Base-by-base conservation (phyloP, 2,329 filamentous ascomycete genomes). In the Claviceps purpurea region DNA sequence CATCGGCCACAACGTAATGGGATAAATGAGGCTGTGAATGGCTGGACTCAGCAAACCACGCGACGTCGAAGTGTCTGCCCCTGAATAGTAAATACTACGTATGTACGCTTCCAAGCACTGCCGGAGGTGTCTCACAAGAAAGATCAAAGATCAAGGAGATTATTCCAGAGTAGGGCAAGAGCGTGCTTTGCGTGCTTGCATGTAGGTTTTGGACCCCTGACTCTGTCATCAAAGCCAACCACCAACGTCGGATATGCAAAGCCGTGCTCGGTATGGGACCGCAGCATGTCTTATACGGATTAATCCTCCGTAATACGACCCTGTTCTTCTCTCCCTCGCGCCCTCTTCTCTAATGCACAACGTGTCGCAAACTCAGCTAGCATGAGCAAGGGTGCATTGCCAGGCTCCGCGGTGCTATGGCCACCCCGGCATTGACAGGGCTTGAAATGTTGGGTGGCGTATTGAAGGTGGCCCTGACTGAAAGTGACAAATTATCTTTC, bases 351-450 rank as follows among this genome's bases (percentile, higher is more conserved):
- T 41, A 50, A 51, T 48, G 38, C 49, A 52, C 49, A 43, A 50
- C 40, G 50, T 50, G 37, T 52, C 37, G 37, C 48, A 43, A 37
- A 43, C 43, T 47, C 47, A 47, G 47, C 41, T 54, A 50, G 51
- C 41, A 54, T 41, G 52, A 54, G 51, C 56, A 58, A 53, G 57
- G 56, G 56, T 50, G 41, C 49, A 55, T 55, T 45, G 56, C 52
- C 52, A 58, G 52, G 55, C 54, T 56, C 52, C 52, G 51, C 49
- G 51, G 56, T 55, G 51, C 56, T 57, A 55, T 50, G 44, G 48
- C 53, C 53, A 52, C 54, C 56, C 55, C 51, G 50, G 55, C 47
- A 52, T 48, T 54, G 50, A 52, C 55, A 55, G 52, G 55, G 55
- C 51, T 52, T 38, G 26, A 50, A 50, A 53, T 54, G 55, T 56